phyloP scores from a whole-genome alignment of 2,329 filamentous ascomycete species.

The Samsoniella hepiali region DNA sequence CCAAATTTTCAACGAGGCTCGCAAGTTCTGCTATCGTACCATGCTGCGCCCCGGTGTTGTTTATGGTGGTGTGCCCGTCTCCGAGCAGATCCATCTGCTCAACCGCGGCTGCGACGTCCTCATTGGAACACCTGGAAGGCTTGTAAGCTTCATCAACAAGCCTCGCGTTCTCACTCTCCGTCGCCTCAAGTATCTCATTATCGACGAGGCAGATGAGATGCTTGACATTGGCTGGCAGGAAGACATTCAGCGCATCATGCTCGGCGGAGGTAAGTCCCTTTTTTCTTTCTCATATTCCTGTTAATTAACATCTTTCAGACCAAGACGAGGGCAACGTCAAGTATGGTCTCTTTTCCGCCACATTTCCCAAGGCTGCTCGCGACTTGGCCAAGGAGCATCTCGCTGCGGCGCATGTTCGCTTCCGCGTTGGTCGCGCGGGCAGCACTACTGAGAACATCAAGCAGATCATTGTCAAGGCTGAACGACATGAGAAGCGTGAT shows the following conservation, averaged over 20 bases:
- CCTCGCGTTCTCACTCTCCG: slow-evolving; percentile 65
- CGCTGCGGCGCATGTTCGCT: slow-evolving; percentile 67
- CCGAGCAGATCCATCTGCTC: slow-evolving; percentile 69
- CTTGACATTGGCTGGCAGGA: slow-evolving; percentile 74
- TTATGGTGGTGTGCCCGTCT: slow-evolving; percentile 78
- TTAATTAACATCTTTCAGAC: slow-evolving; percentile 48
- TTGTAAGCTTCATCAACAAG: slow-evolving; percentile 78
- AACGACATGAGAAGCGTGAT: slow-evolving; percentile 64
- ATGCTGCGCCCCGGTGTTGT: slow-evolving; percentile 89
- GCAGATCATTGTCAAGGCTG: slow-evolving; percentile 69
- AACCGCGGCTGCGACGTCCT: slow-evolving; percentile 84
- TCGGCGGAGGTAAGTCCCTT: slow-evolving; percentile 66
- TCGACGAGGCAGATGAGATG: slow-evolving; percentile 96
- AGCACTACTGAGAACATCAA: slow-evolving; percentile 79
- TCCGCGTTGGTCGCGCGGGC: slow-evolving; percentile 84
- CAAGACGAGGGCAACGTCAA: slow-evolving; percentile 68
- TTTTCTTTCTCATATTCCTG: background rate
- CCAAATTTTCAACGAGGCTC: slow-evolving; percentile 92
- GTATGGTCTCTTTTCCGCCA: slow-evolving; percentile 88
- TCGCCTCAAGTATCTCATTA: slow-evolving; percentile 75
- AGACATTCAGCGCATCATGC: slow-evolving; percentile 72
- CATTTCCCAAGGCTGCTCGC: slow-evolving; percentile 79
- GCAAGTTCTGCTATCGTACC: slow-evolving; percentile 88
- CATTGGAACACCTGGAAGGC: slow-evolving; percentile 81
- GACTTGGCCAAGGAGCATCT: slow-evolving; percentile 75